Evolutionary conservation across 2,329 filamentous ascomycete species (phyloP).

Genomic region (Trichoderma sp.): DNA sequence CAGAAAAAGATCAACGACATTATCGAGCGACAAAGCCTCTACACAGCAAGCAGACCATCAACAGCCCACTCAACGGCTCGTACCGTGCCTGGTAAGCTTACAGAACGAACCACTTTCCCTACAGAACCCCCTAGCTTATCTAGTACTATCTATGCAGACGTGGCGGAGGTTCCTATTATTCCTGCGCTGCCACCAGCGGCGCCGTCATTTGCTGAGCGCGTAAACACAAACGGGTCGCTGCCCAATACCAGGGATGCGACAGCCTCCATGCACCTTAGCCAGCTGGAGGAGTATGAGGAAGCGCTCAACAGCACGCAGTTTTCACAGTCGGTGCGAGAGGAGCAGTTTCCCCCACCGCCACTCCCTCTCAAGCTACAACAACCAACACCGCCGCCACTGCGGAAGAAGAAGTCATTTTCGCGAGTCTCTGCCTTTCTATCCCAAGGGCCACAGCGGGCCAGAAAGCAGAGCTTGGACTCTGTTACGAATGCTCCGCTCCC

Average conservation of each 20-base stretch:
- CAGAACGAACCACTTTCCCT: background rate
- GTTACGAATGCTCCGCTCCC: slow-evolving; percentile 55
- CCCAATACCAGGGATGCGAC: slow-evolving; percentile 35
- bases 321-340: slow-evolving; percentile 25
- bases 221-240: slow-evolving; percentile 46
- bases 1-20: slow-evolving; percentile 59
- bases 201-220: slow-evolving; percentile 55
- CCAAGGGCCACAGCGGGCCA: slow-evolving; percentile 38
- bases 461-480: slow-evolving; percentile 45
- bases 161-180: slow-evolving; percentile 53
- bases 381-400: slow-evolving; percentile 45
- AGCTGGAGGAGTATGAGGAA: slow-evolving; percentile 29
- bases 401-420: slow-evolving; percentile 66
- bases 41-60: slow-evolving; percentile 50
- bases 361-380: slow-evolving; percentile 58
- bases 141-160: slow-evolving; percentile 33
- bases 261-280: slow-evolving; percentile 33
- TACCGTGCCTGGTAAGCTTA: slow-evolving; percentile 32
- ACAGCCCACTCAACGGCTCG: slow-evolving; percentile 44
- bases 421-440: slow-evolving; percentile 60
- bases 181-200: slow-evolving; percentile 55
- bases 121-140: slow-evolving; percentile 17
- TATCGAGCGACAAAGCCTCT: slow-evolving; percentile 59
- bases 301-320: slow-evolving; percentile 24
- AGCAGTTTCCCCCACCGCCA: slow-evolving; percentile 46